Conservation (phyloP, 75 land plant species). For the Selaginella tamariscina region DNA sequence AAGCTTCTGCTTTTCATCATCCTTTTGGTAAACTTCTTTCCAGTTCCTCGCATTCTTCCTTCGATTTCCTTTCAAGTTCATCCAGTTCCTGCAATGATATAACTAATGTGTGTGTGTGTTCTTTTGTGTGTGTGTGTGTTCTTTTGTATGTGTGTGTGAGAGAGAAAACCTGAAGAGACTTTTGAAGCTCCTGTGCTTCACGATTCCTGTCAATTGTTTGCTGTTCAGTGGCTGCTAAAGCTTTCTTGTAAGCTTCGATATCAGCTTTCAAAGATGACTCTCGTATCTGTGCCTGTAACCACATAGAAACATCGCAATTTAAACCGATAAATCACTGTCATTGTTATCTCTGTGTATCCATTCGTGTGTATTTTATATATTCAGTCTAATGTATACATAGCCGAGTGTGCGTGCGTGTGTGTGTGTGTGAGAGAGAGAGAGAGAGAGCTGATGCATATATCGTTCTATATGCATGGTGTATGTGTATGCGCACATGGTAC, state of each 20-base stretch:
- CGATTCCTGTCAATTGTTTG: neutral
- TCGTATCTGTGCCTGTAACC: slow-evolving; percentile 8
- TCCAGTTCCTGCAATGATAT: neutral
- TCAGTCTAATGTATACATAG: neutral
- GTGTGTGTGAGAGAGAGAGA: neutral
- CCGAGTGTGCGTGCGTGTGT: neutral
- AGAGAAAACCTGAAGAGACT: neutral
- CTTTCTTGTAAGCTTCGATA: neutral
- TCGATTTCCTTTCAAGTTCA: neutral
- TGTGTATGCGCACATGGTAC: neutral
- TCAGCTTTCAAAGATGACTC: neutral
- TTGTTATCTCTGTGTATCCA: too few species aligned
- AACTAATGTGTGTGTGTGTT: too few species aligned
- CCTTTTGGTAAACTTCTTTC: neutral
- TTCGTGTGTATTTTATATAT: too few species aligned
- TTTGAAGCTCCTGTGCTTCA: neutral
- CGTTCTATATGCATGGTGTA: neutral
- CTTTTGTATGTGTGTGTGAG: too few species aligned
- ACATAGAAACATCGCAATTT: neutral
- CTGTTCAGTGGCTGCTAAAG: neutral
- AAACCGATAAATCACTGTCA: too few species aligned
- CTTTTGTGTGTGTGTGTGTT: too few species aligned
- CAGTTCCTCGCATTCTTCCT: neutral
- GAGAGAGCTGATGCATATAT: neutral
- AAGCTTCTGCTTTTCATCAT: neutral